Conservation (phyloP, 2,329 filamentous ascomycete genomes). For the Lasiodiplodia gonubiensis region DNA sequence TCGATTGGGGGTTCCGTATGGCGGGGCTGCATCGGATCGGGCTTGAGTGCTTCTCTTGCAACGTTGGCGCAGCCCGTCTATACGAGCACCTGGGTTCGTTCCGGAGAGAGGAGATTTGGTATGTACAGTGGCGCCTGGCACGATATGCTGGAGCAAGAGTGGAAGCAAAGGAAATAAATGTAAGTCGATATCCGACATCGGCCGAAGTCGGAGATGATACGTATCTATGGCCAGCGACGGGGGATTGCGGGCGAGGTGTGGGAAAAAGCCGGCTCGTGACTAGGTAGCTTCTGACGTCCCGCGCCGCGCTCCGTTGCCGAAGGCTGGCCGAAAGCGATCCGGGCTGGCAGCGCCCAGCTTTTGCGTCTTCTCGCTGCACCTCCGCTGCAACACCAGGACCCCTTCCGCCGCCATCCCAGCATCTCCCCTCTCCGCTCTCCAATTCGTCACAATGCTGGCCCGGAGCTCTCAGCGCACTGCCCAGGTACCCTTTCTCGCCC, state of each 20-base stretch:
- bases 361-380: slow-evolving; percentile 23
- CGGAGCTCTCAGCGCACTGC: slow-evolving; percentile 54
- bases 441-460: slow-evolving; percentile 47
- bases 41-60: too few relatives aligned
- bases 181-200: slow-evolving; percentile 11
- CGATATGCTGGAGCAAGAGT: background rate
- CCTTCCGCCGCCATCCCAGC: slow-evolving; percentile 22
- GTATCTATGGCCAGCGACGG: background rate
- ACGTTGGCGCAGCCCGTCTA: background rate
- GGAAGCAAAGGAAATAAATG: background rate
- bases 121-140: background rate
- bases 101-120: too few relatives aligned
- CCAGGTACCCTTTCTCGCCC: slow-evolving; percentile 46
- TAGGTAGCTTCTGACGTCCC: slow-evolving; percentile 5
- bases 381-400: slow-evolving; percentile 26
- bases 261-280: slow-evolving; percentile 3
- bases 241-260: slow-evolving; percentile 5
- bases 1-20: too few relatives aligned
- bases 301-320: slow-evolving; percentile 27
- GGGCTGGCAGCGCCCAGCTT: slow-evolving; percentile 26
- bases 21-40: too few relatives aligned
- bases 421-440: slow-evolving; percentile 17
- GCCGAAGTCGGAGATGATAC: background rate
- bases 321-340: slow-evolving; percentile 27
- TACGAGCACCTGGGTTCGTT: background rate